Evolutionary conservation across 1,284 basidiomycete genomes (phyloP), one percentile per base, ranked within the genome.

Genomic region (Cutaneotrichosporon dermatis): DNA sequence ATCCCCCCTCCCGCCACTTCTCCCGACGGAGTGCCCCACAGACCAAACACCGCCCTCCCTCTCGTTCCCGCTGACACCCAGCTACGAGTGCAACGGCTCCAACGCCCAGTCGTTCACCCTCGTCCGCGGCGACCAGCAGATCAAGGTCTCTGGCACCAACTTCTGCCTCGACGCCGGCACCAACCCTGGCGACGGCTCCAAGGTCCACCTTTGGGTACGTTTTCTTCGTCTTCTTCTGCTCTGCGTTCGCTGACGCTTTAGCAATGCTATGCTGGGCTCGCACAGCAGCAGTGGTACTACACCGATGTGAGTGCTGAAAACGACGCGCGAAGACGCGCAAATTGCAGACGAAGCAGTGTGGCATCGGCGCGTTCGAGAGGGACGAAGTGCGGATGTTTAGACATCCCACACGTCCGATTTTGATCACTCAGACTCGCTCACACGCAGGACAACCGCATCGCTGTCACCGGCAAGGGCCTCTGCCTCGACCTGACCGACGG

Each of bases 401-500:
- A 25, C 25, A 25, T 25, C 25, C 25, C 25, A 25, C 25, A 25
- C 25, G 25, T 25, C 25, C 25, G 25, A 25, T 25, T 25, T 25
- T 25, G 25, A 25, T 25, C 25, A 25, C 25, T 25, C 25, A 25
- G 39, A 12, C 39, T 12, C 39, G 12, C 39, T 40, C 9, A 40
- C 39, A 40, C 12, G 12, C 39, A 40, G 39, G 69, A 68, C 60
- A 60, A 65, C 59, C 56, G 57, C 15, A 49, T 64, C 15, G 57
- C 56, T 16, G 57, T 64, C 52, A 56, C 57, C 39, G 64, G 54
- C 62, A 42, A 51, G 51, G 59, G 65, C 59, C 59, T 61, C 54
- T 74, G 72, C 57, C 58, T 74, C 40, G 72, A 74, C 57, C 60
- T 74, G 11, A 62, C 70, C 9, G 54, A 61, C 53, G 70, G 70